Evolutionary conservation across 495 filamentous ascomycete genomes (phyloP), one percentile per base, ranked within the genome.

Genomic region (Sordaria brevicollis): DNA sequence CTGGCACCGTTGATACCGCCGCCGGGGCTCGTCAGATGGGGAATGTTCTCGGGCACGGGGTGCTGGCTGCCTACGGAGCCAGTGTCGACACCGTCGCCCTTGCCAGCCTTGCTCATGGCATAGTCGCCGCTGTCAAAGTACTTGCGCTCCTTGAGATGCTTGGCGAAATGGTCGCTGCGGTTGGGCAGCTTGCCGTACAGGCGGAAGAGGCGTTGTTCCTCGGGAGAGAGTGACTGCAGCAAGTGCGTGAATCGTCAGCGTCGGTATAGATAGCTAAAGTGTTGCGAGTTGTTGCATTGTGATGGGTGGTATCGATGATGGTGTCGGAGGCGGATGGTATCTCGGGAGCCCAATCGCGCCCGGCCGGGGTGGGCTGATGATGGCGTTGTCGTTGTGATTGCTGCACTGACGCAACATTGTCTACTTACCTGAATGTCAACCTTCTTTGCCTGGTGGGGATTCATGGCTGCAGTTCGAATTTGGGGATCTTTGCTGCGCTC

Each of bases 51-150:
- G 68, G 95, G 95, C 66, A 93, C 88, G 35, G 95, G 95, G 81
- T 99, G 95, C 80, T 96, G 91, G 72, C 91, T 92, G 73, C 95
- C 95, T 78, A 99, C 92, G 78, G 89, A 91, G 79, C 94, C 95
- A 37, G 96, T 93, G 77, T 94, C 95, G 75, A 94, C 90, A 78
- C 95, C 92, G 71, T 93, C 91, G 78, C 93, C 93, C 82, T 98
- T 99, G 79, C 96, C 95, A 62, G 95, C 96, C 85, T 99, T 98
- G 81, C 91, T 94, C 82, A 98, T 91, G 76, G 95, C 96, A 73
- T 98, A 98, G 82, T 98, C 94, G 75, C 94, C 94, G 67, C 90
- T 93, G 85, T 99, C 95, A 81, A 99, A 99, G 83, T 97, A 99
- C 84, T 98, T 99, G 81, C 96, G 94, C 79, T 97, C 94, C 87